A percentile compares a stretch with the other conserved stretches of the same genome.
These are phyloP conservation scores for Aspergillus felis DNA, from an alignment of 2,329 filamentous ascomycete genomes.

Conservation along the genomic window DNA sequence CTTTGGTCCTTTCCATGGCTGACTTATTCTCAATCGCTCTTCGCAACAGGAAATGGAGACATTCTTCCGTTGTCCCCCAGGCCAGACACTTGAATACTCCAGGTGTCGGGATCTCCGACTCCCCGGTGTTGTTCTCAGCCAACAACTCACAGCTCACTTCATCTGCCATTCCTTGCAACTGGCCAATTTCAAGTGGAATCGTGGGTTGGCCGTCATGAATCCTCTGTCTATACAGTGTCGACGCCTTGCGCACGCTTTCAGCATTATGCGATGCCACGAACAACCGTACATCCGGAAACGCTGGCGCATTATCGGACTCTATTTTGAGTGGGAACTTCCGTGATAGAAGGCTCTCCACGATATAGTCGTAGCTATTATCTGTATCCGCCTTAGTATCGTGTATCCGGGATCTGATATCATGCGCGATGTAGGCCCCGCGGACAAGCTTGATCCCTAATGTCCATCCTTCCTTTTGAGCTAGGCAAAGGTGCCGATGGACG, in stretches of 20 bases:
- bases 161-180: slow-evolving; percentile 88
- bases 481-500: slow-evolving; percentile 34
- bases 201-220: slow-evolving; percentile 37
- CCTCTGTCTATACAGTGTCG: slow-evolving; percentile 32
- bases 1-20: slow-evolving; percentile 60
- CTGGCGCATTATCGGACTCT: slow-evolving; percentile 7
- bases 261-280: slow-evolving; percentile 54
- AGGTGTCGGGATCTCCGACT: slow-evolving; percentile 18
- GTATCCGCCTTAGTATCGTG: slow-evolving; percentile 38
- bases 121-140: slow-evolving; percentile 12
- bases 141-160: slow-evolving; percentile 63
- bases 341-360: slow-evolving; percentile 47
- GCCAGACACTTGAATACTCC: slow-evolving; percentile 52
- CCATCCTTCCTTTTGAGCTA: slow-evolving; percentile 41
- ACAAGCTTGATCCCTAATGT: slow-evolving; percentile 44
- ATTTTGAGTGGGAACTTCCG: slow-evolving; percentile 33
- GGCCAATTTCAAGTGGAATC: slow-evolving; percentile 56
- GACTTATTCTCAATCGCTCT: slow-evolving; percentile 69
- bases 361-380: slow-evolving; percentile 47
- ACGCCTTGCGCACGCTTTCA: slow-evolving; percentile 46
- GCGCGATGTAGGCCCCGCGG: slow-evolving; percentile 44
- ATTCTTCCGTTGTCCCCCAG: slow-evolving; percentile 53
- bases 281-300: slow-evolving; percentile 36
- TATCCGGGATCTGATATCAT: slow-evolving; percentile 34
- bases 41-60: slow-evolving; percentile 53